Evolutionary conservation across 78 protist species (phyloP), one percentile per base, ranked within the genome.

Genomic region (Thecamonas trahens): DNA sequence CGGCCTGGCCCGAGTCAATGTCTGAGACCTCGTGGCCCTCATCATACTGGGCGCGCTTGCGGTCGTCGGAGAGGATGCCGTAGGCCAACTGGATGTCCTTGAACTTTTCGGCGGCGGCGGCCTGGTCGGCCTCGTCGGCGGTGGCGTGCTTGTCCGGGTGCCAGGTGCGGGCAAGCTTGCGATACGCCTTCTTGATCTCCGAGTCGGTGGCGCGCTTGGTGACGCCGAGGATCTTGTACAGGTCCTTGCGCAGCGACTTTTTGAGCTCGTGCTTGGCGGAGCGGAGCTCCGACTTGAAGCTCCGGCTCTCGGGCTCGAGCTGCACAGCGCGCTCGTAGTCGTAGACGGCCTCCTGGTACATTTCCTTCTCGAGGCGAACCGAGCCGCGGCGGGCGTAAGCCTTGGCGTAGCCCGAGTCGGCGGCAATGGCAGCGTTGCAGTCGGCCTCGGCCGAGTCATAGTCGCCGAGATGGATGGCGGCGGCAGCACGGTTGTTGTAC

Each of bases 51-150:
- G 39, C 54, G 42, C 78, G 67, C 72, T 82, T 77, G 58, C 57
- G 67, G 34, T 63, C 69, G 53, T 88, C 88, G 32, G 73, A 38
- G n/a, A 88, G 72, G 18, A 76, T 54, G 17, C 55, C 38, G 69
- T 84, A 86, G 8, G 93, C 93, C 34, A 79, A 90, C 62, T 67
- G 62, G 22, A 88, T 47, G 39, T 85, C 80, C 31, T 85, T 85
- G 75, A 88, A 88, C 69, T 53, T 70, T 15, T n/a, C n/a, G n/a
- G 29, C 62, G 42, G 74, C 81, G 26, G 85, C 84, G 5, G 67
- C 76, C 54, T 82, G 74, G 18, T 70, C 74, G 37, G 28, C 76
- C 0, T 74, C 87, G 47, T 74, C 63, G 20, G 70, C 28, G 3
- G 55, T 63, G 61, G 66, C 69, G 26, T 74, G 64, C 61, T 81